These are phyloP conservation scores for Wickerhamiella bombiphila DNA, from an alignment of 805 yeast genomes.

Conservation along the genomic window DNA sequence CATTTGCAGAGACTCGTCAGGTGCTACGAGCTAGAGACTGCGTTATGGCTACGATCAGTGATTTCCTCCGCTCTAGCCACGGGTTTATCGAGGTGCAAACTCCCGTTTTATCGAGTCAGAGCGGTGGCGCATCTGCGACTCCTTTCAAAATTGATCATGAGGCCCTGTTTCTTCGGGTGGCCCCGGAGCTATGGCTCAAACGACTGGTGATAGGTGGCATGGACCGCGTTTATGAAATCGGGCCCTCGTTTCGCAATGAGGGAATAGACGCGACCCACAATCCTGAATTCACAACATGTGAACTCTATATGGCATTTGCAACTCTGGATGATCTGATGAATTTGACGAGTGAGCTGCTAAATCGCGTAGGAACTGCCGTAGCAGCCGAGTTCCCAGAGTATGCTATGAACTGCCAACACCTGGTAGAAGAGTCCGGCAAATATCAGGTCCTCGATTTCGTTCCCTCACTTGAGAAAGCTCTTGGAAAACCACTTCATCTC, in stretches of 20 bases:
- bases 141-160: slow-evolving; percentile 51
- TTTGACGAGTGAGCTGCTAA: slow-evolving; percentile 46
- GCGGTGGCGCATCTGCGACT: slow-evolving; percentile 87
- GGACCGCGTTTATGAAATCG: slow-evolving; percentile 77
- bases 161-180: slow-evolving; percentile 64
- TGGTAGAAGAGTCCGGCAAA: slow-evolving; percentile 2
- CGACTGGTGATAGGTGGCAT: slow-evolving; percentile 70
- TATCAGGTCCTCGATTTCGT: slow-evolving; percentile 49
- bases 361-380: slow-evolving; percentile 23
- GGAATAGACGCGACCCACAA: slow-evolving; percentile 88
- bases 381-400: slow-evolving; percentile 12
- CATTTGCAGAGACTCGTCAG: slow-evolving; percentile 37
- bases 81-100: slow-evolving; percentile 73
- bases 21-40: slow-evolving; percentile 37
- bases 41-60: slow-evolving; percentile 42
- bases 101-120: slow-evolving; percentile 53
- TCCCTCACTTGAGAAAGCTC: slow-evolving; percentile 39
- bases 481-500: slow-evolving; percentile 38
- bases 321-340: slow-evolving; percentile 50
- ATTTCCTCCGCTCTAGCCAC: slow-evolving; percentile 33
- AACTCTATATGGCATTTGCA: slow-evolving; percentile 66
- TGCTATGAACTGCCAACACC: slow-evolving; percentile 1
- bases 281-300: slow-evolving; percentile 86
- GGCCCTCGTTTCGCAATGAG: slow-evolving; percentile 75
- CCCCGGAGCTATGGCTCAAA: slow-evolving; percentile 93